These are phyloP conservation scores for Cinnamomum micranthum DNA, from an alignment of 164 flowering plant genomes.

Conservation along the genomic window DNA sequence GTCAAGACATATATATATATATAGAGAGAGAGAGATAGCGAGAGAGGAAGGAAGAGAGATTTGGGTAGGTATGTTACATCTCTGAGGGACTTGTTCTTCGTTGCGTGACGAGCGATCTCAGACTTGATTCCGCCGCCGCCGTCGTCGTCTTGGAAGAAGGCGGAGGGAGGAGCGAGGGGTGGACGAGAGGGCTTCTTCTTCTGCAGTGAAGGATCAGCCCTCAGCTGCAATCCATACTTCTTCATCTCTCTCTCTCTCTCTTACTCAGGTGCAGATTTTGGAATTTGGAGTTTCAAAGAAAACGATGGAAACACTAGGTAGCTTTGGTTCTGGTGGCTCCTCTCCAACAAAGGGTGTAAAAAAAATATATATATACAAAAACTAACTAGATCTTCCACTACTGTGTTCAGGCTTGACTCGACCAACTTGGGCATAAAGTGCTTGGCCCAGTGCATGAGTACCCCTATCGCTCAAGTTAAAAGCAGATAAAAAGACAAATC, in stretches of 20 bases:
- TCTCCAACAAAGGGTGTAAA: too few relatives aligned
- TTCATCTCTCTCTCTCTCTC: conserved; percentile 26
- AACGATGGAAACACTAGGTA: too few relatives aligned
- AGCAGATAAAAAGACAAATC: too few relatives aligned
- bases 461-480: too few relatives aligned
- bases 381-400: too few relatives aligned
- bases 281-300: too few relatives aligned
- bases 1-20: not conserved
- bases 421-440: too few relatives aligned
- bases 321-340: too few relatives aligned
- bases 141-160: conserved; percentile 20
- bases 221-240: conserved; percentile 75
- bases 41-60: not conserved
- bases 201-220: conserved; percentile 52
- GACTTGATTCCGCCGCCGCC: conserved; percentile 68
- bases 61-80: conserved; percentile 33
- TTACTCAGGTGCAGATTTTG: not conserved
- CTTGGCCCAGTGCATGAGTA: too few relatives aligned
- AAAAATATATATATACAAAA: too few relatives aligned
- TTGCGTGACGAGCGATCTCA: conserved; percentile 80
- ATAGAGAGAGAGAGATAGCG: not conserved
- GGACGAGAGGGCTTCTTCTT: conserved; percentile 44
- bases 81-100: conserved; percentile 60
- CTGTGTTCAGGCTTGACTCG: too few relatives aligned
- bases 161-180: conserved; percentile 36